A percentile compares a stretch with the other conserved stretches of the same genome.
Conservation (phyloP, 345 rosid species). For the Fremontodendron californicum region DNA sequence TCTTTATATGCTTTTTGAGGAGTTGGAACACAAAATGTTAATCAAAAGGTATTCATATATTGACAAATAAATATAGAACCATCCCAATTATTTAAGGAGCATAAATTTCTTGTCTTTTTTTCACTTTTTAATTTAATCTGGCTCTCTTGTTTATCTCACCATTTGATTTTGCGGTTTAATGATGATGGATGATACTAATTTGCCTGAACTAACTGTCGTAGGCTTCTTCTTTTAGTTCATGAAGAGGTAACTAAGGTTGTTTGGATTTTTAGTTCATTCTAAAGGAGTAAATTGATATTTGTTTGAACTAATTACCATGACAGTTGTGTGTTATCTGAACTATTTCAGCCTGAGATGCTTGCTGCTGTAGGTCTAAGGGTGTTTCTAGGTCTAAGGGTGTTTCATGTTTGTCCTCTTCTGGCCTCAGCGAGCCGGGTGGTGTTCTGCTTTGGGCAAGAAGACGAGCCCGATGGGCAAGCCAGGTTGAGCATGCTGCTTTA, state of each 20-base stretch:
- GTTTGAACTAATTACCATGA: no score
- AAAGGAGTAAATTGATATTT: no score
- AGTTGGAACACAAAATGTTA: slow-evolving; percentile 16
- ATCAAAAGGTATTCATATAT: no score
- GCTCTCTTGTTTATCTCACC: background rate
- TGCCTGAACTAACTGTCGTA: background rate
- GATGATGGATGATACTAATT: background rate
- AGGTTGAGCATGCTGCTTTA: background rate
- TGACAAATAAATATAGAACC: slow-evolving; percentile 27
- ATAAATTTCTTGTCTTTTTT: background rate
- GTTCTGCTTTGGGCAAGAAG: background rate
- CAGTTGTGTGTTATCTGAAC: no score
- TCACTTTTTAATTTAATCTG: background rate
- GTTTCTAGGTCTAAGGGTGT: no score
- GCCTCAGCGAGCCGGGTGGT: slow-evolving; percentile 19
- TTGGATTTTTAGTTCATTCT: no score
- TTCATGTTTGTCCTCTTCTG: slow-evolving; percentile 32
- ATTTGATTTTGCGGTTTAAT: background rate
- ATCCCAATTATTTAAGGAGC: slow-evolving; percentile 5
- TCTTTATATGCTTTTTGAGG: slow-evolving; percentile 1
- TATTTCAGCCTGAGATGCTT: background rate
- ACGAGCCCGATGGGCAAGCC: background rate
- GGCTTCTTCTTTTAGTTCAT: no score
- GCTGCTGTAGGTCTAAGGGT: slow-evolving; percentile 42
- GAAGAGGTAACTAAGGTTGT: no score